Evolutionary conservation across 2,329 filamentous ascomycete genomes (phyloP).

Genomic region (Dothistroma pini): DNA sequence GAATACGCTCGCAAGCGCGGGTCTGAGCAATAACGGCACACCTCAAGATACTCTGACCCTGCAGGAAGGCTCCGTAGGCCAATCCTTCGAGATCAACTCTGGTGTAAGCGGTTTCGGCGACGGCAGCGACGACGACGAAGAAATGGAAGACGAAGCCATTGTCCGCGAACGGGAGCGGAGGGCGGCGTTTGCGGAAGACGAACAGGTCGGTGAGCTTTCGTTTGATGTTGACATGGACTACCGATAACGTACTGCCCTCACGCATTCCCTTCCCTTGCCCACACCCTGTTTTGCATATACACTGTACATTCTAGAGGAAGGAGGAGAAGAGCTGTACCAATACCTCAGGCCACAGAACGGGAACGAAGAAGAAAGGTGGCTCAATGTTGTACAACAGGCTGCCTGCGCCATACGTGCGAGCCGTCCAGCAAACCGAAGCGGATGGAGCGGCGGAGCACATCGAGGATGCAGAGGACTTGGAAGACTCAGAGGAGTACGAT

Average conservation of each 20-base stretch:
- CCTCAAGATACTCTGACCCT: slow-evolving; percentile 34
- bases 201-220: slow-evolving; percentile 65
- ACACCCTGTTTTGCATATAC: slow-evolving; percentile 8
- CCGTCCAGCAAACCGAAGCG: slow-evolving; percentile 2
- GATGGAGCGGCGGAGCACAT: background rate
- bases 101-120: slow-evolving; percentile 82
- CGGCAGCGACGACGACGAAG: slow-evolving; percentile 95
- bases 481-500: background rate
- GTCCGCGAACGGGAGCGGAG: slow-evolving; percentile 20
- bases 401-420: background rate
- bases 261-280: slow-evolving; percentile 9
- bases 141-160: slow-evolving; percentile 63
- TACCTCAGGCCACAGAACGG: slow-evolving; percentile 1
- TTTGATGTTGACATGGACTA: slow-evolving; percentile 61
- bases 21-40: slow-evolving; percentile 53
- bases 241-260: slow-evolving; percentile 41
- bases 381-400: slow-evolving; percentile 1
- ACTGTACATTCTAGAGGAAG: slow-evolving; percentile 5
- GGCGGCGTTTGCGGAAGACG: slow-evolving; percentile 47
- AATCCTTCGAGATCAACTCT: slow-evolving; percentile 34
- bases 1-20: slow-evolving; percentile 72
- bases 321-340: slow-evolving; percentile 9
- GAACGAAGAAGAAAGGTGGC: slow-evolving; percentile 10
- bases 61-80: slow-evolving; percentile 33
- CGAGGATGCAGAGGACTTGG: background rate